Evolutionary conservation across 2,329 filamentous ascomycete genomes (phyloP).

Genomic region (Coleophoma crateriformis): DNA sequence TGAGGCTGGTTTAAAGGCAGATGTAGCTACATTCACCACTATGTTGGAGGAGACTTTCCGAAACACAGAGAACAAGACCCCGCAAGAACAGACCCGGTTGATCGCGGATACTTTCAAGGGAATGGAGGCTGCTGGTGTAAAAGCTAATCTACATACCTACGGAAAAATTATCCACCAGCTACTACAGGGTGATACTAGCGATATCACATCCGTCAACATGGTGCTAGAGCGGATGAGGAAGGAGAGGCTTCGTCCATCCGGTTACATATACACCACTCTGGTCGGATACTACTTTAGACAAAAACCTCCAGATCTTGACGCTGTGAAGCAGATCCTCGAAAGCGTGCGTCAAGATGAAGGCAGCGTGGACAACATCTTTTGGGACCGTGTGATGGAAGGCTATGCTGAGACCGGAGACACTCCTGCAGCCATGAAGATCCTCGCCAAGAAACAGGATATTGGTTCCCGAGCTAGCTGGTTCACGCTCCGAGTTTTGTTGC

Average conservation of each 20-base stretch:
- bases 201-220: conserved; percentile 44
- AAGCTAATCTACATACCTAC: conserved; percentile 59
- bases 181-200: conserved; percentile 34
- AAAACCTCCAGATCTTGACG: conserved; percentile 50
- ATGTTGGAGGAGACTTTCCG: conserved; percentile 56
- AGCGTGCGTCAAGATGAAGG: conserved; percentile 29
- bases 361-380: conserved; percentile 52
- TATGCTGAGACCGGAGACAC: conserved; percentile 52
- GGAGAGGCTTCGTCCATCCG: conserved; percentile 45
- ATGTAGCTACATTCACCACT: conserved; percentile 68
- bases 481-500: conserved; percentile 19
- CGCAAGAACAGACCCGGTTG: conserved; percentile 42
- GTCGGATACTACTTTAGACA: conserved; percentile 60
- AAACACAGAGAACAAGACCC: conserved; percentile 31
- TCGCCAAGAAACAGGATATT: conserved; percentile 34
- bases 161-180: conserved; percentile 63
- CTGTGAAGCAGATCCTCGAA: conserved; percentile 56
- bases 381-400: conserved; percentile 64
- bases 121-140: conserved; percentile 51
- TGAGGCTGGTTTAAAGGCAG: conserved; percentile 44
- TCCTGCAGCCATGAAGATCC: conserved; percentile 41
- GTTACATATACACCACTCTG: conserved; percentile 71
- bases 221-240: conserved; percentile 58
- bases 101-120: conserved; percentile 50
- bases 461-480: conserved; percentile 18